These are phyloP conservation scores for Setaria italica DNA, from an alignment of 202 grass and related monocot genomes.

Conservation along the genomic window DNA sequence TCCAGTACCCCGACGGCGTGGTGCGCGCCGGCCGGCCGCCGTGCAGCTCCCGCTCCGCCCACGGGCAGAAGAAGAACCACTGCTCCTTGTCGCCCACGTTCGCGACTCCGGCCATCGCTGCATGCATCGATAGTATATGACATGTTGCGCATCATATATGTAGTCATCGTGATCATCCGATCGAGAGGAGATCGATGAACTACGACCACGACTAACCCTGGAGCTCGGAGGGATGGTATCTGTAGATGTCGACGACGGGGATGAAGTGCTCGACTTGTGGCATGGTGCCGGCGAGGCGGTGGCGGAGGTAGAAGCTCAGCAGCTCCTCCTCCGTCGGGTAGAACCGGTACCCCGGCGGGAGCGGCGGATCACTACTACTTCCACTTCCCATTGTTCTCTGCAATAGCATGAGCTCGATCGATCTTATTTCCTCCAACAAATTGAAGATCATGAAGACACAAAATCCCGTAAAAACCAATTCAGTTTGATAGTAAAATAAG, in stretches of 20 bases:
- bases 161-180: background rate
- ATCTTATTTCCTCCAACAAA: background rate
- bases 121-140: background rate
- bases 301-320: conserved; percentile 70
- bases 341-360: conserved; percentile 66
- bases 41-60: conserved; percentile 58
- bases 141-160: background rate
- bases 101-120: conserved; percentile 61
- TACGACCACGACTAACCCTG: conserved; percentile 34
- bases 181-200: background rate
- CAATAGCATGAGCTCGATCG: background rate
- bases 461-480: no score
- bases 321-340: conserved; percentile 94
- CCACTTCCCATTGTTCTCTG: background rate
- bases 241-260: conserved; percentile 77
- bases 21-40: conserved; percentile 64
- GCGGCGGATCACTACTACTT: background rate
- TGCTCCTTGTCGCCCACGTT: conserved; percentile 67
- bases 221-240: conserved; percentile 60
- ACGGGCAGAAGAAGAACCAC: conserved; percentile 89
- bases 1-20: conserved; percentile 76
- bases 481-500: no score
- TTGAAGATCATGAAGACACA: background rate
- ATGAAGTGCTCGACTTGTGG: conserved; percentile 57
- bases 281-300: conserved; percentile 52